Base-by-base conservation (phyloP, 768 basidiomycete genomes). In the Leccinum imitatum region DNA sequence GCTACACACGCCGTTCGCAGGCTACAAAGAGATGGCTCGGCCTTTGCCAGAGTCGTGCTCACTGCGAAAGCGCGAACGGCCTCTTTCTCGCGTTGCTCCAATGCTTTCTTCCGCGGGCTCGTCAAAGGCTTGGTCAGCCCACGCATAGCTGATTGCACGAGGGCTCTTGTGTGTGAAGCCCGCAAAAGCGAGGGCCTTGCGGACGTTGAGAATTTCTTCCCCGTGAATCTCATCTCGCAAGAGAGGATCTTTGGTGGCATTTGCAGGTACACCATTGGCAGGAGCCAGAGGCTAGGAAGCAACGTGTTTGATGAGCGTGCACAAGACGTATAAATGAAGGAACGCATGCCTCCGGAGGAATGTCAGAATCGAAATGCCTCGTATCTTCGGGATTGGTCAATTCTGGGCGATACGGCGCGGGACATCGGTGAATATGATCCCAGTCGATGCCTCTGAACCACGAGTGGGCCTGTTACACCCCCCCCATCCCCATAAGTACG, bases 361-460 rank as follows among this genome's bases (percentile, higher is more conserved):
- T 98, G 73, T 96, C 93, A 56, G 89, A 86, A 74, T 98, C 95
- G 64, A 99, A 98, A 75, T 99, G 95, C 61, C 86, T 82, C 15
- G 96, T 98, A 73, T 98, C 95, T 67, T 89, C 91, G 27, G 91
- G 89, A 63, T 85, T 79, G 31, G 71, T 78, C 59, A 99, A 83
- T 63, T 94, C 87, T 31, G 96, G 97, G 60, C 84, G 86, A 80
- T 95, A 98, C 15, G 95, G 95, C 11, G 95, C 91, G 56, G 84
- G 80, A 70, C 87, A 87, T 54, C 81, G 81, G 73, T 95, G 93
- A 39, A 98, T 88, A 67, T 89, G 90, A 50, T 81, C 78, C 89
- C 90, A 98, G 70, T 98, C 93, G 62, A 97, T 87, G 31, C 90
- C 93, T 63, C 80, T 82, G 80, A 98, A 97, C 87, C 91, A 98